phyloP scores from a whole-genome alignment of 305 asterid genomes.

The Caryopteris hybrid region DNA sequence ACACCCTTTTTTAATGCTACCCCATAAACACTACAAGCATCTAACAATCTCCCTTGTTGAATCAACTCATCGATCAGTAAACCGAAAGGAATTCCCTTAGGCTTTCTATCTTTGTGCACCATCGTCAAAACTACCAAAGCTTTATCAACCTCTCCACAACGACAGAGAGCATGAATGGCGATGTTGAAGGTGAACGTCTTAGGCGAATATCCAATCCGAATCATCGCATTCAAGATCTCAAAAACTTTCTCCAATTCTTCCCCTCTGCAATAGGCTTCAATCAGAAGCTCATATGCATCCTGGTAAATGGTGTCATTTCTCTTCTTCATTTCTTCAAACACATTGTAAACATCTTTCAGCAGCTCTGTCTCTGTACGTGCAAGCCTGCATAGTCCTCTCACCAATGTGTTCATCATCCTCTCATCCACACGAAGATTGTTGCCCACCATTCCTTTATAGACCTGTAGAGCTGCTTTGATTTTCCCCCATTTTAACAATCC shows the following conservation, averaged over 20 bases:
- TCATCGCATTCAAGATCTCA: conserved; percentile 37
- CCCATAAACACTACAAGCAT: conserved; percentile 44
- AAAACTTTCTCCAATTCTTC: conserved; percentile 26
- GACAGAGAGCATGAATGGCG: conserved; percentile 37
- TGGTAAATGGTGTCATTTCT: conserved; percentile 21
- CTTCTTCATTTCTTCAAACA: conserved; percentile 41
- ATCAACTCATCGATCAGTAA: conserved; percentile 43
- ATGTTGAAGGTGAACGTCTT: conserved; percentile 48
- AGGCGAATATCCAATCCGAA: conserved; percentile 46
- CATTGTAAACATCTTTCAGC: conserved; percentile 26
- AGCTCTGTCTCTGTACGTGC: conserved; percentile 33
- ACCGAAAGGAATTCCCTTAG: conserved; percentile 35
- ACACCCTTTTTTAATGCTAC: conserved; percentile 52
- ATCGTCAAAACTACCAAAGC: conserved; percentile 33
- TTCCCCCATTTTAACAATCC: conserved; percentile 73
- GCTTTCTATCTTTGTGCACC: conserved; percentile 32
- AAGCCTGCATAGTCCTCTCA: conserved; percentile 53
- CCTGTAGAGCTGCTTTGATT: conserved; percentile 28
- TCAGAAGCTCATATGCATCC: conserved; percentile 38
- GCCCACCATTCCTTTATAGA: conserved; percentile 49
- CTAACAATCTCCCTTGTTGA: conserved; percentile 28
- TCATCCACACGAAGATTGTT: conserved; percentile 38
- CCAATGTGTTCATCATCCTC: conserved; percentile 65
- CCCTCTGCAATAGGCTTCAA: conserved; percentile 50
- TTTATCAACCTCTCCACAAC: conserved; percentile 36